Percentiles rank a stretch among this genome's conserved stretches.
phyloP scores from a whole-genome alignment of 1,284 basidiomycete species.

The Ganoderma sinense region DNA sequence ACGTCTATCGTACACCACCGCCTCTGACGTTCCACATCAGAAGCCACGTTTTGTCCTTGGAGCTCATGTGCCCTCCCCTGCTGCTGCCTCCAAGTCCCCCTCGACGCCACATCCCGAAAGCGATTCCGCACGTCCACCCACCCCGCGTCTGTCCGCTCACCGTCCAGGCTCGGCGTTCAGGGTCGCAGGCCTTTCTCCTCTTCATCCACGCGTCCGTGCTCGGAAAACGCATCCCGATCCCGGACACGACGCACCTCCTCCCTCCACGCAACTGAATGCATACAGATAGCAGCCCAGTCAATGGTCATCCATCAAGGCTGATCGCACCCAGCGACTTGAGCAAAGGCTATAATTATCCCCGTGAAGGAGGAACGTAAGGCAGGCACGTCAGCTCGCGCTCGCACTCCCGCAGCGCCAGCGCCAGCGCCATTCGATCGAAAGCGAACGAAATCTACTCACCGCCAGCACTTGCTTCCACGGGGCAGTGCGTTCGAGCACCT shows the following conservation, averaged over 20 bases:
- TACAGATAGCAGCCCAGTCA: not conserved
- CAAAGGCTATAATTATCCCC: conserved; percentile 14
- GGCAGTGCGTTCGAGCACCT: conserved; percentile 17
- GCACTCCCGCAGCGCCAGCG: not conserved
- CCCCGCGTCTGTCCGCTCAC: not conserved
- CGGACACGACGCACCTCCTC: not conserved
- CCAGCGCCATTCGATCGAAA: not conserved
- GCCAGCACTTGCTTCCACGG: conserved; percentile 14
- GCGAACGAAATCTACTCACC: conserved; percentile 20
- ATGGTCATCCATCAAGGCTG: conserved; percentile 18
- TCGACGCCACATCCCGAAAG: conserved; percentile 18
- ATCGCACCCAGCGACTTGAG: conserved; percentile 21
- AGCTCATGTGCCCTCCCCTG: conserved; percentile 28
- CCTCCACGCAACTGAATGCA: not conserved
- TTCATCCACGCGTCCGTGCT: not conserved
- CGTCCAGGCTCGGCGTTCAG: not conserved
- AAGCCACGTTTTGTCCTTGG: conserved; percentile 22
- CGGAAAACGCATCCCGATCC: conserved; percentile 1
- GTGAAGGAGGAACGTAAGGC: not conserved
- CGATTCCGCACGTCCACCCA: conserved; percentile 5
- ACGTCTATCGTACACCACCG: conserved; percentile 21
- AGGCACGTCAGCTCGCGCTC: conserved; percentile 3
- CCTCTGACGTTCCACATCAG: conserved; percentile 24
- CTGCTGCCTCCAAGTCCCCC: conserved; percentile 13
- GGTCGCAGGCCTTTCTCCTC: conserved; percentile 5